Evolutionary conservation across 495 filamentous ascomycete species (phyloP), one percentile per base, ranked within the genome.

Genomic region (Cladorrhinum samala): DNA sequence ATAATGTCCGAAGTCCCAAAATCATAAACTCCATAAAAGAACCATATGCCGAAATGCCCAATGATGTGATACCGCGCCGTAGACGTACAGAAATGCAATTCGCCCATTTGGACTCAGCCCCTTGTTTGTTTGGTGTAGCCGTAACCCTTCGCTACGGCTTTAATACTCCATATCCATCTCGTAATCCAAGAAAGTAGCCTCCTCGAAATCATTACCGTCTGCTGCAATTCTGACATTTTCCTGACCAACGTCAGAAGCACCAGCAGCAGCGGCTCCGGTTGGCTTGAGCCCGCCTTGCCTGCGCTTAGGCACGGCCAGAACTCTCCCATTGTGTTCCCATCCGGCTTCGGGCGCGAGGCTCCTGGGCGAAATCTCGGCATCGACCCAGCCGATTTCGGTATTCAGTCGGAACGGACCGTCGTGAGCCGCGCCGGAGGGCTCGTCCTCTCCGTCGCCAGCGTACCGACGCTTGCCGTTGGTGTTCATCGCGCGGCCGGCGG

Each of bases 121-220:
- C 46, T 38, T 24, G 19, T 23, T 33, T n/a, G n/a, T n/a, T n/a
- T n/a, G n/a, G 33, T 48, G 30, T 21, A 30, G 13, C 16, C 30
- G 13, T 5, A 43, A 25, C 7, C 36, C 33, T 3, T 11, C 37
- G 7, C 38, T 38, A 0, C 42, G 13, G 19, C n/a, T 41, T 37
- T 5, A 9, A 45, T 48, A 63, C 56, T 64, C 67, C 36, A 57
- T 25, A 18, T 64, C 61, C 59, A 60, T 59, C 30, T 46, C 23
- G 55, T 66, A 66, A 52, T 75, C 73, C 50, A 81, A 52, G 50
- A 81, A 81, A 9, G 70, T 64, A 9, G 77, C 77, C 52, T 81
- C 78, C 52, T 72, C 74, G 59, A 80, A 81, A 58, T 81, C 78
- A 39, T 60, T 60, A 44, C 58, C 65, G n/a, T 68, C 55, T 18